A percentile compares a stretch with the other conserved stretches of the same genome.
Conservation (phyloP, 352 stramenopile genomes). For the Phytopythium helicoides region DNA sequence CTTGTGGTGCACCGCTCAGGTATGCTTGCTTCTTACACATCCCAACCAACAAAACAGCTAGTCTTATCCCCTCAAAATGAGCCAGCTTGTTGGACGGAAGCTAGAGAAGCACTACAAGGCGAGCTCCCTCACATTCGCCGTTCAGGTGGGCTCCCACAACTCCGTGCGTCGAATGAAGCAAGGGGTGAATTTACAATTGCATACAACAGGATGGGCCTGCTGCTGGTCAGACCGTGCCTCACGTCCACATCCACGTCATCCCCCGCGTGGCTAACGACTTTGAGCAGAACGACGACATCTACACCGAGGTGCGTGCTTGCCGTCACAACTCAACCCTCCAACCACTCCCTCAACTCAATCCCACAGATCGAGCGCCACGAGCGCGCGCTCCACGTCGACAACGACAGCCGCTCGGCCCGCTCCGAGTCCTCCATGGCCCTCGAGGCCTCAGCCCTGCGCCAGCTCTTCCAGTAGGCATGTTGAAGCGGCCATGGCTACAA, state of each 20-base stretch:
- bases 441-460: slow-evolving; percentile 54
- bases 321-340: neutral
- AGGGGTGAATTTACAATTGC: no score
- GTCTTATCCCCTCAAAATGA: no score
- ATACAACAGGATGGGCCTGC: slow-evolving; percentile 68
- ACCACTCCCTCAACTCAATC: neutral
- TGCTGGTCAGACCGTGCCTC: slow-evolving; percentile 90
- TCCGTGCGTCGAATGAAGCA: no score
- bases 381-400: slow-evolving; percentile 50
- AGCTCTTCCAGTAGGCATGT: slow-evolving; percentile 23
- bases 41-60: no score
- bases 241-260: slow-evolving; percentile 95
- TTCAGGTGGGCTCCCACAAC: slow-evolving; percentile 54
- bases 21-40: no score
- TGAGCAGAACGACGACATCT: slow-evolving; percentile 90
- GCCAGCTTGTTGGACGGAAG: slow-evolving; percentile 60
- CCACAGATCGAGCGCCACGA: slow-evolving; percentile 63
- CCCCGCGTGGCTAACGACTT: slow-evolving; percentile 82
- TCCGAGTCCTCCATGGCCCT: slow-evolving; percentile 79
- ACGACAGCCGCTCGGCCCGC: slow-evolving; percentile 66
- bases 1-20: slow-evolving; percentile 85
- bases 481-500: no score
- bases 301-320: slow-evolving; percentile 63
- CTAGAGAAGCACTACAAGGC: slow-evolving; percentile 72
- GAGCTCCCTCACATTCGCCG: slow-evolving; percentile 89